Percentiles rank a stretch among this genome's conserved stretches.
Evolutionary conservation across 2,329 filamentous ascomycete species (phyloP).

Genomic region (Fonsecaea pedrosoi): DNA sequence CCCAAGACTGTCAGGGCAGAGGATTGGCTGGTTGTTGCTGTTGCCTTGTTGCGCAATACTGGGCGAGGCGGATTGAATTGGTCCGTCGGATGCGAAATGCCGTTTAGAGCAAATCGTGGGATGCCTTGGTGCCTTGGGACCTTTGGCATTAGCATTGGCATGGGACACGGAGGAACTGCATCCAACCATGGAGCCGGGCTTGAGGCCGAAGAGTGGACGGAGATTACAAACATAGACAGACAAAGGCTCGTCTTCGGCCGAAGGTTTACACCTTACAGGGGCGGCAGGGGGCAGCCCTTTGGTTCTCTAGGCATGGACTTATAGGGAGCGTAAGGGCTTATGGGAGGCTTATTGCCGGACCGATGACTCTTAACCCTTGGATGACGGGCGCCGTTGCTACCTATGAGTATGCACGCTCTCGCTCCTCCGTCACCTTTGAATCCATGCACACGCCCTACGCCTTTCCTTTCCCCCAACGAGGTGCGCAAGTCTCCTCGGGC

Average conservation of each 20-base stretch:
- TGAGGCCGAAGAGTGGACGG: neutral
- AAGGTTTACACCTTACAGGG: neutral
- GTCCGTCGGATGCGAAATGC: slow-evolving; percentile 26
- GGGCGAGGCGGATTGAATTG: slow-evolving; percentile 9
- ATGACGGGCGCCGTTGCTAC: no score
- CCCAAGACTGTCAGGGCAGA: slow-evolving; percentile 18
- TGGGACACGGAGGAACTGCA: neutral
- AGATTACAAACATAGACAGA: neutral
- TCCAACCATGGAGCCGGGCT: neutral
- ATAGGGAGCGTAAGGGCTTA: neutral
- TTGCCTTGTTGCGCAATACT: slow-evolving; percentile 20
- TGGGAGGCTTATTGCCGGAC: slow-evolving; percentile 1
- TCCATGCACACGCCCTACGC: neutral
- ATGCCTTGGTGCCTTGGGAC: neutral
- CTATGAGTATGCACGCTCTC: neutral
- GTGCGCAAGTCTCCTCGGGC: neutral
- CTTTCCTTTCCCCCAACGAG: neutral
- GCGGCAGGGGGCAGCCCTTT: neutral
- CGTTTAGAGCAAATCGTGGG: slow-evolving; percentile 12
- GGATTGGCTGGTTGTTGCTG: slow-evolving; percentile 17
- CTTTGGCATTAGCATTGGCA: neutral
- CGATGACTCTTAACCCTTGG: neutral
- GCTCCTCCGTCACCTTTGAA: neutral
- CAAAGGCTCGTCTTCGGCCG: slow-evolving; percentile 9
- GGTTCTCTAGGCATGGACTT: neutral